Evolutionary conservation across 139 green algal genomes (phyloP).

Genomic region (Edaphochlamys debaryana): DNA sequence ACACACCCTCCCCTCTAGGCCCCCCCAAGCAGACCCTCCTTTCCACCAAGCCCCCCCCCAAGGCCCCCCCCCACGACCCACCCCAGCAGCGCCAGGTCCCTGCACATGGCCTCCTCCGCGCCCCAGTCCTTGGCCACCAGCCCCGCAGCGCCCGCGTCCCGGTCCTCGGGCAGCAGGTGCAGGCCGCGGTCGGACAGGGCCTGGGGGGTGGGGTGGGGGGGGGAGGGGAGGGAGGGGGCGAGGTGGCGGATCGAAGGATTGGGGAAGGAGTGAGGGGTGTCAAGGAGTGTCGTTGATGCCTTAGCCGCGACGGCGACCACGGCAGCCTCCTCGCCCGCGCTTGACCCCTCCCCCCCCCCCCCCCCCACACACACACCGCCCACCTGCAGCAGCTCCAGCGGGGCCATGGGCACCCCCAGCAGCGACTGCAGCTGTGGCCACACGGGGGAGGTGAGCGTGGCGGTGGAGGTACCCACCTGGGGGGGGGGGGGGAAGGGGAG

Average conservation of each 20-base stretch:
- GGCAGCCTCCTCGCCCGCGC: too few relatives aligned
- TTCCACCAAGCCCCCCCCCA: not conserved
- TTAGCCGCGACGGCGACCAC: too few relatives aligned
- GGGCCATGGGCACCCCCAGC: constrained; percentile 28
- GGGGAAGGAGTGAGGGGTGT: not conserved
- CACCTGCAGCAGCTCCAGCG: constrained; percentile 42
- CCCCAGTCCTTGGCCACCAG: constrained; percentile 56
- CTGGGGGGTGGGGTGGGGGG: constrained; percentile 32
- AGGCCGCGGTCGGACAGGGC: constrained; percentile 55
- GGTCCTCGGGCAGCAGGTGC: constrained; percentile 66
- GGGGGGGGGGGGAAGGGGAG: not conserved
- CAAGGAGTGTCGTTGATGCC: too few relatives aligned
- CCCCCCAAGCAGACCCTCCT: not conserved
- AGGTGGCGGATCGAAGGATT: not conserved
- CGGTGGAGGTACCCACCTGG: constrained; percentile 3
- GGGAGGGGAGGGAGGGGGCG: not conserved
- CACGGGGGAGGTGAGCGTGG: constrained; percentile 10
- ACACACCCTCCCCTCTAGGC: not conserved
- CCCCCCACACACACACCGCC: not conserved
- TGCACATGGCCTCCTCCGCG: constrained; percentile 67
- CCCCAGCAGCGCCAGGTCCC: constrained; percentile 65
- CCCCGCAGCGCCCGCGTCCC: constrained; percentile 57
- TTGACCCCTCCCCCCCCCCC: not conserved
- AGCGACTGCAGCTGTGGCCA: constrained; percentile 40
- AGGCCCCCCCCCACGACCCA: not conserved